Conservation (phyloP, 768 basidiomycete species). For the Xerocomellus amylosporus region DNA sequence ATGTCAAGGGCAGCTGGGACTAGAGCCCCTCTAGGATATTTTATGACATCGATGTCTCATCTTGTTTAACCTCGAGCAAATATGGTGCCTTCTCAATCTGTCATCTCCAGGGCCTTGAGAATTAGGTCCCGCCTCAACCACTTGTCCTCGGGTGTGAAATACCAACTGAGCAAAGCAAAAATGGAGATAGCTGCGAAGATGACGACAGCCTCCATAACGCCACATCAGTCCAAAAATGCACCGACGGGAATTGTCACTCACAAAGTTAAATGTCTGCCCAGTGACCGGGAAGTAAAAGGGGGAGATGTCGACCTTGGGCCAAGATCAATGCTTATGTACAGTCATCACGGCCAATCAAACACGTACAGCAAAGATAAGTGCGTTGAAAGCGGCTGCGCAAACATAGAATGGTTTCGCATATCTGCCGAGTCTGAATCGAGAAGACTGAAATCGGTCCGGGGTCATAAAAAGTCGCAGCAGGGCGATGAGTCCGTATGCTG, state of each 20-base stretch:
- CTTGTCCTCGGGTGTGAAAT: conserved; percentile 70
- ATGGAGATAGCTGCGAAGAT: conserved; percentile 79
- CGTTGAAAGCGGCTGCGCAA: conserved; percentile 68
- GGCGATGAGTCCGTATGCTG: conserved; percentile 82
- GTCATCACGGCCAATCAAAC: not conserved
- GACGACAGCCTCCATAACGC: conserved; percentile 55
- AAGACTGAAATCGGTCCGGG: conserved; percentile 67
- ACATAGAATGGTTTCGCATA: conserved; percentile 68
- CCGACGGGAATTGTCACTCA: conserved; percentile 37
- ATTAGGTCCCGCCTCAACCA: conserved; percentile 74
- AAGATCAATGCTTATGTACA: not conserved
- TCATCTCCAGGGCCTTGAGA: conserved; percentile 43
- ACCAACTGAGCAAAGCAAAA: conserved; percentile 76
- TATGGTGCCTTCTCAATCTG: conserved; percentile 8
- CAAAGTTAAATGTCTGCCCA: conserved; percentile 80
- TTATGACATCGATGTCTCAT: conserved; percentile 1
- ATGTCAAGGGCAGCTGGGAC: conserved; percentile 67
- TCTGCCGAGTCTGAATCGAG: conserved; percentile 69
- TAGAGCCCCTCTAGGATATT: conserved; percentile 47
- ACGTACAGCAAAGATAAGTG: conserved; percentile 67
- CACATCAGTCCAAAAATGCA: conserved; percentile 10
- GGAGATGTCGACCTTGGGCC: conserved; percentile 68
- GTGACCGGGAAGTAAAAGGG: conserved; percentile 87
- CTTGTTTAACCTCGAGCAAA: not conserved
- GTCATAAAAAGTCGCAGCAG: conserved; percentile 76